Evolutionary conservation across 108 stramenopile species (phyloP).

Genomic region (Skeletonema potamos): DNA sequence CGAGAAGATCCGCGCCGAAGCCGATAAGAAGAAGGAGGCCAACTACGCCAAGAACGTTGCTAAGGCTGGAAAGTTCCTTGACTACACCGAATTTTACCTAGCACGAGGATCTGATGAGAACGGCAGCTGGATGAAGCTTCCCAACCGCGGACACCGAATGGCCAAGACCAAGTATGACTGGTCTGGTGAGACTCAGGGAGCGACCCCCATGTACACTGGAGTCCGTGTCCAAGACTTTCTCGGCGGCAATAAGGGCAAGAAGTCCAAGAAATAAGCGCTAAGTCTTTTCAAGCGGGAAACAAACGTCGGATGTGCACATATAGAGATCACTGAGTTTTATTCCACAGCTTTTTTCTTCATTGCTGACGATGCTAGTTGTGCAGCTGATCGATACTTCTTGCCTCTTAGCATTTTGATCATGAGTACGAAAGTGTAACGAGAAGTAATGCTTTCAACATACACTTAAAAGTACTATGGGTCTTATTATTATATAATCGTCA

Average conservation of each 20-base stretch:
- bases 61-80: constrained; percentile 82
- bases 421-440: neutral
- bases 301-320: neutral
- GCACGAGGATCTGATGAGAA: constrained; percentile 72
- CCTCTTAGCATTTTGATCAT: neutral
- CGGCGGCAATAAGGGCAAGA: neutral
- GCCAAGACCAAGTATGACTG: constrained; percentile 86
- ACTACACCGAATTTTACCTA: constrained; percentile 79
- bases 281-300: neutral
- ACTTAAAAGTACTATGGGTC: no score
- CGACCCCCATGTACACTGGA: constrained; percentile 28
- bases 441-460: neutral
- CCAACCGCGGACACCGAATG: constrained; percentile 77
- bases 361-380: neutral
- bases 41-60: constrained; percentile 78
- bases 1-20: constrained; percentile 62
- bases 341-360: constrained; percentile 8
- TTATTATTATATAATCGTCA: no score
- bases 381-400: neutral
- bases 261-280: constrained; percentile 18
- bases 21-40: constrained; percentile 64
- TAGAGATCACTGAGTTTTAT: neutral
- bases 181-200: constrained; percentile 46
- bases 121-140: constrained; percentile 62
- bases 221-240: constrained; percentile 4